Evolutionary conservation across 2,329 filamentous ascomycete species (phyloP), one percentile per base, ranked within the genome.

Genomic region (Calonectria honghensis): DNA sequence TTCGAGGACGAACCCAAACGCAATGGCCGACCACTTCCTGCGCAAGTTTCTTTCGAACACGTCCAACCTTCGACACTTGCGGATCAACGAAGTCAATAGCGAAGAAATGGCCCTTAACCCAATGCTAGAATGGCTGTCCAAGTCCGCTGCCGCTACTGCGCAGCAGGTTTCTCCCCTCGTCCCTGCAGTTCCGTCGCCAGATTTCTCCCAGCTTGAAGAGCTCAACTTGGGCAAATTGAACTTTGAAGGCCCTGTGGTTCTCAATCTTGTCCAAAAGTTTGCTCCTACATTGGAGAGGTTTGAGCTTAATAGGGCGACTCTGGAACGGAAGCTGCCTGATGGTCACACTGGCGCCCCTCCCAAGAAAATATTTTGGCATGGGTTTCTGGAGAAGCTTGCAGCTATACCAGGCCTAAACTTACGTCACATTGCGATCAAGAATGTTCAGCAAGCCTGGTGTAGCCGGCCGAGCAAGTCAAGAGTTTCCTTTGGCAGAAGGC

Each of bases 1-100:
- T 6, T 20, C 27, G 7, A n/a, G 54, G 10, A 50, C 52, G 69
- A 32, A 50, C 61, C 0, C 68, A 7, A 68, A 48, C 16, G 72
- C 10, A 20, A 63, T 63, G 57, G 57, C 70, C 2, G 73, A 82
- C 31, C 45, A 39, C n/a, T 68, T 75, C 64, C 68, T 84, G 6
- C 76, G 80, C 52, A 67, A 66, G 2, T 83, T 84, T 57, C 76
- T 84, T 3, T 61, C 68, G n/a, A 68, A 77, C 20, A 70, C 78
- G 41, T 77, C 75, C 63, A 88, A 89, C 24, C 74, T 93, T 7
- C 85, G 85, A 37, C 88, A 90, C 77, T 83, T 93, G 6, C 87
- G 91, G 3, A 79, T 92, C 54, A 92, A 92, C 77, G 77, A 77
- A 24, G 65, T 72, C 0, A 64, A 75, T 20, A 65, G 39, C 10